Evolutionary conservation across 305 asterid genomes (phyloP), one percentile per base, ranked within the genome.

Genomic region (Nicotiana rustica): DNA sequence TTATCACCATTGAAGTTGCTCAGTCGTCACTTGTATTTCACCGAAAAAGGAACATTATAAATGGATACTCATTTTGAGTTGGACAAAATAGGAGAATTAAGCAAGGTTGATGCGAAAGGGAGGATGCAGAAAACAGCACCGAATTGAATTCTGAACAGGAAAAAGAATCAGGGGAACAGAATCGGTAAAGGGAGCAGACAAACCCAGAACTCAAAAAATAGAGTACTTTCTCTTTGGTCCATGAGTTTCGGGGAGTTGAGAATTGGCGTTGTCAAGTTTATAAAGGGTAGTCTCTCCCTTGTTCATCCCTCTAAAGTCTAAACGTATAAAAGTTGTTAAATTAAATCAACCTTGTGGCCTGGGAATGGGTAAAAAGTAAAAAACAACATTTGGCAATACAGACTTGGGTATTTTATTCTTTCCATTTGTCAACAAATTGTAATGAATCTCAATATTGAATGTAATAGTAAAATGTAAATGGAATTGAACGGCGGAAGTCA

Each of bases 1-100:
- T 95, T 85, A 86, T 87, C 47, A 94, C 93, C 98, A 95, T 95
- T 83, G 80, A 70, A 88, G 89, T 49, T 55, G 62, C 49, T 8
- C 49, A 41, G 65, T n/a, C 12, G 29, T 3, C 65, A 59, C 65
- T 59, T n/a, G 6, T 59, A 10, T 7, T 59, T 59, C 65, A 59
- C n/a, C 2, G 0, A 8, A 21, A 62, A 62, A 21, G 5, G 10
- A 19, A 62, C 66, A 60, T 60, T 18, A 15, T n/a, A 59, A 17
- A 59, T 19, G 33, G 5, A 25, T 25, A 25, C 25, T 25, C 25
- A 38, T 38, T 38, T 38, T 52, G 59, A 52, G 59, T 4, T 52
- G 59, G 5, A 52, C 1, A 52, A 12, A 52, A 14, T 12, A 52
- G 6, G 6, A 52, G 6, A 61, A 19, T 19, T 61, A 10, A 61